Evolutionary conservation across 495 filamentous ascomycete genomes (phyloP).

Genomic region (Lepidopterella palustris): DNA sequence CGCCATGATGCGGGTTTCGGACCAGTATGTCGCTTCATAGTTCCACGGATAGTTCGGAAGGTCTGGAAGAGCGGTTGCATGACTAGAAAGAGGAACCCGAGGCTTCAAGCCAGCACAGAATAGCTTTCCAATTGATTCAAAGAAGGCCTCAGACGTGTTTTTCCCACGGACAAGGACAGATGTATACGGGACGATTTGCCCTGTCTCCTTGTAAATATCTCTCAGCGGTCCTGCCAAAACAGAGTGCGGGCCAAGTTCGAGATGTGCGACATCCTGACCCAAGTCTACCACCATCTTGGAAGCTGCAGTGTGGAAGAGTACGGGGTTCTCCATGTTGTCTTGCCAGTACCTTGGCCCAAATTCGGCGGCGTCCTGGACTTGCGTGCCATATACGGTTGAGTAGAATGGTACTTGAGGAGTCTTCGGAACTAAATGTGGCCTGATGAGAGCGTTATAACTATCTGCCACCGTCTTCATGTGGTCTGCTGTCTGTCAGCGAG

Average conservation of each 20-base stretch:
- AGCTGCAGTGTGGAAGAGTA: slow-evolving; percentile 49
- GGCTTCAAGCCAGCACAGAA: neutral
- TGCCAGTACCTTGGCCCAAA: too few species aligned
- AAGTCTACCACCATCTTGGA: neutral
- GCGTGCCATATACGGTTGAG: too few species aligned
- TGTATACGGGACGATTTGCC: neutral
- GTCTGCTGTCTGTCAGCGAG: too few species aligned
- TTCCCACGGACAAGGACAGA: neutral
- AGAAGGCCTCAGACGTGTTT: neutral
- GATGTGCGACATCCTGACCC: neutral
- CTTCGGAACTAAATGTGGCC: too few species aligned
- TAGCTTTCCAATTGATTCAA: neutral
- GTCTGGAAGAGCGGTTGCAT: neutral
- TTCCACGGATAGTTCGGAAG: slow-evolving; percentile 5
- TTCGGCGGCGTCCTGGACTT: too few species aligned
- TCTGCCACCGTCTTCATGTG: too few species aligned
- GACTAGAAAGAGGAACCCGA: neutral
- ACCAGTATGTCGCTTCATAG: slow-evolving; percentile 4
- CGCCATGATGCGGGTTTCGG: neutral
- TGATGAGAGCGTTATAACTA: too few species aligned
- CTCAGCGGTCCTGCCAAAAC: neutral
- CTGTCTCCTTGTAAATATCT: neutral
- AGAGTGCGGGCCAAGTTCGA: neutral
- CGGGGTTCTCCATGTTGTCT: neutral
- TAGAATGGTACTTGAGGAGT: too few species aligned